Conservation (phyloP, 2,329 filamentous ascomycete genomes). For the Eutypa lata region DNA sequence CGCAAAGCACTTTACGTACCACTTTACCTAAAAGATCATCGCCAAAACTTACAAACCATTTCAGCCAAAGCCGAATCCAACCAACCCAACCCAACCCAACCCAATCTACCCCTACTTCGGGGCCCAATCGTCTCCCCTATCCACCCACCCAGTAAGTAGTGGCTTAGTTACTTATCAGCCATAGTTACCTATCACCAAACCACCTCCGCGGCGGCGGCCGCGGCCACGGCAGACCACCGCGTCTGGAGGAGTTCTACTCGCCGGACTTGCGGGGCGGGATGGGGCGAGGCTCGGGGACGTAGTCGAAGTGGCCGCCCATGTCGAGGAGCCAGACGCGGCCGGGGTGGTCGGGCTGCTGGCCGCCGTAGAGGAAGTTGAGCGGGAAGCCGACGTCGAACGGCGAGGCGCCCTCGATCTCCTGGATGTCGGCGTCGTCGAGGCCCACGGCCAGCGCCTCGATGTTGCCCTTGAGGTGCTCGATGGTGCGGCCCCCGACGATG, state of each 20-base stretch:
- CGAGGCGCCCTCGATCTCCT: conserved; percentile 49
- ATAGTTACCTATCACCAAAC: no score
- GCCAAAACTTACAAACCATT: no score
- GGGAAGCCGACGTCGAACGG: conserved; percentile 58
- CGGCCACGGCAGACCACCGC: no score
- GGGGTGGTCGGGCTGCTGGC: conserved; percentile 26
- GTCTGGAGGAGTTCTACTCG: conserved; percentile 34
- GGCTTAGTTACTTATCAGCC: no score
- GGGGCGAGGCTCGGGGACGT: conserved; percentile 42
- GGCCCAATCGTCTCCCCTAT: no score
- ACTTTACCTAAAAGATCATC: no score
- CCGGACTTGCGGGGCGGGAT: conserved; percentile 38
- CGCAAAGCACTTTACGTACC: no score
- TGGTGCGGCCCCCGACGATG: conserved; percentile 49
- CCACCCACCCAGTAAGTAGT: no score
- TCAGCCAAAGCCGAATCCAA: no score
- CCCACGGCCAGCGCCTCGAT: conserved; percentile 51
- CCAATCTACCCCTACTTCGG: no score
- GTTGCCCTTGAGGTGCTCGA: conserved; percentile 51
- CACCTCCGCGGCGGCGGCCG: no score
- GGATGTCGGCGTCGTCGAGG: conserved; percentile 50
- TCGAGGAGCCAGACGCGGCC: conserved; percentile 42
- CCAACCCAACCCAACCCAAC: no score
- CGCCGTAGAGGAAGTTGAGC: conserved; percentile 50
- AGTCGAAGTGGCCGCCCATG: conserved; percentile 49